Base-by-base conservation (phyloP, 768 basidiomycete species). In the Russula compacta region DNA sequence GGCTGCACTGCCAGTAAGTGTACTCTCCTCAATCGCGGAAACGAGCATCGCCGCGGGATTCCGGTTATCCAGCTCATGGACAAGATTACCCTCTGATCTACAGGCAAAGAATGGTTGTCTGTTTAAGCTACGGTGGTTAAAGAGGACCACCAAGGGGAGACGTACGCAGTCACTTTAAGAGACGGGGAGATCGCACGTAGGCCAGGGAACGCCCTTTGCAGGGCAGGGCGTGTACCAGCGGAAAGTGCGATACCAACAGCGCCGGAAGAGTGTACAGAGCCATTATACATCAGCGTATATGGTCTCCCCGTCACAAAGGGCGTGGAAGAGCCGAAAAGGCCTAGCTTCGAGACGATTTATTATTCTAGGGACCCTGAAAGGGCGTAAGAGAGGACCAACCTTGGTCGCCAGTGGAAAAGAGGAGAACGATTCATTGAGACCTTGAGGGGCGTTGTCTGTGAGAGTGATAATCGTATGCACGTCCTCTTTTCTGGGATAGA, bases 231-330 rank as follows among this genome's bases (percentile, higher is more conserved):
- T 61, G 55, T 53, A 58, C 50, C 38, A 44, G 11, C 58, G 69
- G 47, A 67, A 56, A 49, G 62, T 58, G 81, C 86, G 6, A 92
- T 59, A 0, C 89, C 90, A 11, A 91, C 81, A 4, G 88, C 87
- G 7, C 90, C 90, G 7, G 79, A 75, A 0, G 81, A 83, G 58
- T 79, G 71, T 29, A 89, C 77, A 1, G 76, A 68, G 40, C 76
- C 73, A 53, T 86, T 80, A 60, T 78, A 71, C 61, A 90, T 83
- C 10, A 92, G 74, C 0, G 89, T 91, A 33, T 85, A 81, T 0
- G 85, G 83, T 19, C 85, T 74, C 14, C 89, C 90, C 1, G 87
- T 91, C 6, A 89, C 73, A 69, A 92, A 92, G 0, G 89, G 88
- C 2, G 90, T 92, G 2, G 88, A 85, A 0, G 88, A 77, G 0